phyloP scores from a whole-genome alignment of 805 yeast genomes.

The Ogataea parapolymorpha region DNA sequence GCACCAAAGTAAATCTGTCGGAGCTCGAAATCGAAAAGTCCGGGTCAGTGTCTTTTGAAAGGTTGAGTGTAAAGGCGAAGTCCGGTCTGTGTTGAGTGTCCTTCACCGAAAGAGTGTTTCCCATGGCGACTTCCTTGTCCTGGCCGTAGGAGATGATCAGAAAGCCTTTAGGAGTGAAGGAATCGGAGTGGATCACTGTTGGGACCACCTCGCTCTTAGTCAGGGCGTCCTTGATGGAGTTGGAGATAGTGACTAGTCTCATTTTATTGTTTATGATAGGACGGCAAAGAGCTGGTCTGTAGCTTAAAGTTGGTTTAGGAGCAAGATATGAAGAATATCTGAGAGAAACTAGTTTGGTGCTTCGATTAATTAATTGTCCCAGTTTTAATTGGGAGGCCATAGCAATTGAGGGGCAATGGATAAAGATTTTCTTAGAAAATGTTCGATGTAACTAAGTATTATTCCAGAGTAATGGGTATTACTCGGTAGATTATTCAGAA shows the following conservation, averaged over 20 bases:
- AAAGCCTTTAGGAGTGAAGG: constrained; percentile 45
- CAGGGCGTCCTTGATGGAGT: constrained; percentile 50
- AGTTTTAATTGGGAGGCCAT: constrained; percentile 6
- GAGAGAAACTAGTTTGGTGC: background rate
- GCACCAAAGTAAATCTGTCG: constrained; percentile 65
- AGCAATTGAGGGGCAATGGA: constrained; percentile 2
- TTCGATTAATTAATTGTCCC: constrained; percentile 1
- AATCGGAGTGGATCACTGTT: constrained; percentile 44
- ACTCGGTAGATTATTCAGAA: background rate
- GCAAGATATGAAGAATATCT: constrained; percentile 1
- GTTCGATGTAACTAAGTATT: too few species aligned
- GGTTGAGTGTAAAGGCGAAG: constrained; percentile 57
- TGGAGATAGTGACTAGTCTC: constrained; percentile 48
- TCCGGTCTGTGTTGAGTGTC: constrained; percentile 68
- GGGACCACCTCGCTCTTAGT: constrained; percentile 49
- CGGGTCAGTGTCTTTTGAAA: constrained; percentile 32
- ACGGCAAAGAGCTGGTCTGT: constrained; percentile 1
- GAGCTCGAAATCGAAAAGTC: constrained; percentile 40
- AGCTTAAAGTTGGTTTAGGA: background rate
- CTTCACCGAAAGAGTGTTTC: constrained; percentile 62
- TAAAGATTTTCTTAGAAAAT: constrained; percentile 1
- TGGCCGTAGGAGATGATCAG: constrained; percentile 63
- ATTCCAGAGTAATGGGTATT: background rate
- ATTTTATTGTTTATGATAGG: constrained; percentile 10
- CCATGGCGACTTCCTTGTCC: constrained; percentile 65